These are phyloP conservation scores for Fusarium euwallaceae DNA, from an alignment of 2,329 filamentous ascomycete genomes.

Conservation along the genomic window DNA sequence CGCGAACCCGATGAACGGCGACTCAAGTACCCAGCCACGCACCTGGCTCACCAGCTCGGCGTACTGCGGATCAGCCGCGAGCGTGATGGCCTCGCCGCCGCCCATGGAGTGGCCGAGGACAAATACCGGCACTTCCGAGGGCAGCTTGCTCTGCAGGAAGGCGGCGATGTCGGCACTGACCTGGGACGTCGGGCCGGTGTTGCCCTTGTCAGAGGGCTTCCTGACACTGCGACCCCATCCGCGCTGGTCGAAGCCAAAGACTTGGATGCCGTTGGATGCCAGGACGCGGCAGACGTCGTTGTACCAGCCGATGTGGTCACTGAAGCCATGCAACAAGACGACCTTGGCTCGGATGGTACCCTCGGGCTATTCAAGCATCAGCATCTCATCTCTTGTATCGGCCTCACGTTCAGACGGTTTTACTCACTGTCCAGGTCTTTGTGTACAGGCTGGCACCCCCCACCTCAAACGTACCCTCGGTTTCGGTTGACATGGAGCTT, in stretches of 20 bases:
- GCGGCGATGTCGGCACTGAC: conserved; percentile 84
- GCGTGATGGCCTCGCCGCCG: conserved; percentile 79
- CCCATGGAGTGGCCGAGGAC: conserved; percentile 94
- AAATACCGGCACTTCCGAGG: conserved; percentile 75
- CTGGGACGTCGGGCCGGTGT: conserved; percentile 78
- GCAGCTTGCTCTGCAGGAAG: conserved; percentile 75
- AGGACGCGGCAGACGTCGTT: conserved; percentile 79
- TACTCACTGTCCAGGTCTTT: conserved; percentile 70
- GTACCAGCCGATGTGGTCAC: conserved; percentile 86
- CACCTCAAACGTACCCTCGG: conserved; percentile 65
- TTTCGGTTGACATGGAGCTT: conserved; percentile 54
- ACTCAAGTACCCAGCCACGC: conserved; percentile 80
- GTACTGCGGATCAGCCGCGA: conserved; percentile 65
- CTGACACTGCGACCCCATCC: conserved; percentile 86
- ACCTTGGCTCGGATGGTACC: conserved; percentile 75
- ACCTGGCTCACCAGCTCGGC: conserved; percentile 70
- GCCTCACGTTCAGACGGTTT: not conserved
- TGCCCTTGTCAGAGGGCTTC: conserved; percentile 72
- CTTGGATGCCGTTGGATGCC: conserved; percentile 78
- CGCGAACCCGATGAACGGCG: conserved; percentile 83
- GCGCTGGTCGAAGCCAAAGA: conserved; percentile 85
- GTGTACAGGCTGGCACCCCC: conserved; percentile 64
- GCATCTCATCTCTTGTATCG: conserved; percentile 1
- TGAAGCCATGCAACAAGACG: conserved; percentile 90
- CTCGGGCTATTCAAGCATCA: conserved; percentile 60